Evolutionary conservation across 1,284 basidiomycete genomes (phyloP), one percentile per base, ranked within the genome.

Genomic region (Cryptococcus sp.): DNA sequence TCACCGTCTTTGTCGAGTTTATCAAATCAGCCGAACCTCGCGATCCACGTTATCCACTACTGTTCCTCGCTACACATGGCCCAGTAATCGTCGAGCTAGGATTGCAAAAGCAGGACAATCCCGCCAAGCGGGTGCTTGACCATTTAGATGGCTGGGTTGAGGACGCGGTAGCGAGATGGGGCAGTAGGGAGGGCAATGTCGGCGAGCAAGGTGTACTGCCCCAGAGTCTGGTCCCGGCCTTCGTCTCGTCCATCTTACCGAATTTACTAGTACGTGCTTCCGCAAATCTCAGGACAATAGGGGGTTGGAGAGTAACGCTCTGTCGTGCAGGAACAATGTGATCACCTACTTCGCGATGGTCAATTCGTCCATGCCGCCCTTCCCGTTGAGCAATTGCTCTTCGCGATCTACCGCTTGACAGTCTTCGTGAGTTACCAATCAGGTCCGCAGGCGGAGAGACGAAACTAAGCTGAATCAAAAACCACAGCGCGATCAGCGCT

Each of bases 11-110:
- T 25, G 55, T 45, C 23, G 50, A 57, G 15, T 59, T 57, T 25
- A 22, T 52, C n/a, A 47, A 60, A 15, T 52, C 52, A 45, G 47
- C 23, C 16, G 50, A 38, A 22, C 46, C 55, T 4, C 15, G 64
- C 15, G 63, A 67, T 49, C 51, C 64, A 17, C 41, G 62, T 15
- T 52, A 46, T 5, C 55, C 48, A 3, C 25, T 69, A 16, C 27
- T 51, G n/a, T 63, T 69, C 42, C 39, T 63, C 3, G 54, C 47
- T 5, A 22, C 35, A 27, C 64, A 69, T 46, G 66, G 63, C 3
- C 50, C 23, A 25, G 56, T 50, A 15, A 50, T 63, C 1, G 50
- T 64, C 15, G 30, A 30, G 19, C 39, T 58, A 1, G 55, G 50
- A 5, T 20, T 63, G 49, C 47, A 52, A 5, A 49, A 52, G 16